Base-by-base conservation (phyloP, 1,139 yeast genomes). In the Yamadazyma friedrichii region DNA sequence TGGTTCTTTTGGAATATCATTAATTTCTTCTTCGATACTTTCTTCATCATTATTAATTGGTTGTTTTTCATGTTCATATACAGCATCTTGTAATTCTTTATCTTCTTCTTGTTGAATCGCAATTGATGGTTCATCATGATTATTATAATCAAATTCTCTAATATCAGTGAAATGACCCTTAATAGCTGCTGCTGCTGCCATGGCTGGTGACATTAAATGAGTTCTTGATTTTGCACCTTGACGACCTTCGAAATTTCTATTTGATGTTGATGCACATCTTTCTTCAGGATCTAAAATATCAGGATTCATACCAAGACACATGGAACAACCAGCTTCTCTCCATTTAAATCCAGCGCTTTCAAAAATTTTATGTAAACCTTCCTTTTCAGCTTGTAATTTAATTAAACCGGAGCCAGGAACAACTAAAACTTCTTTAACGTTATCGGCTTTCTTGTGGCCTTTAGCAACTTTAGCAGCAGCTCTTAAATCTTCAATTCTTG, bases 241-340 rank as follows among this genome's bases (percentile, higher is more conserved):
- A 69, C 98, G 93, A 56, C 98, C 98, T 68, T 93, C 97, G 62
- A 93, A 93, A 73, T 93, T 93, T 78, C 98, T 86, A 76, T 93
- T 93, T 24, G 98, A 91, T 25, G 98, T 93, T 16, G 98, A 91
- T 5, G 98, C 98, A 73, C 98, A 93, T 69, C 98, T 83, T 67
- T 93, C 98, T 60, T 86, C 80, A 35, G 98, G 98, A 47, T 84
- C 81, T 58, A 93, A 78, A 56, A 93, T 91, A 71, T 93, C 98
- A 32, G 98, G 97, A 70, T 93, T 93, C 98, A 93, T 93, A 67
- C 98, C 98, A 46, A 93, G 79, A 71, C 98, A 93, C 98, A 93
- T 93, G 39, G 98, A 91, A 70, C 98, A 93, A 48, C 98, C 98
- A 49, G 98, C 98, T 71, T 93, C 98, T 74, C 98, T 85, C 98